These are phyloP conservation scores for Saccharomycopsis hybrid DNA, from an alignment of 1,139 yeast species.

Conservation along the genomic window DNA sequence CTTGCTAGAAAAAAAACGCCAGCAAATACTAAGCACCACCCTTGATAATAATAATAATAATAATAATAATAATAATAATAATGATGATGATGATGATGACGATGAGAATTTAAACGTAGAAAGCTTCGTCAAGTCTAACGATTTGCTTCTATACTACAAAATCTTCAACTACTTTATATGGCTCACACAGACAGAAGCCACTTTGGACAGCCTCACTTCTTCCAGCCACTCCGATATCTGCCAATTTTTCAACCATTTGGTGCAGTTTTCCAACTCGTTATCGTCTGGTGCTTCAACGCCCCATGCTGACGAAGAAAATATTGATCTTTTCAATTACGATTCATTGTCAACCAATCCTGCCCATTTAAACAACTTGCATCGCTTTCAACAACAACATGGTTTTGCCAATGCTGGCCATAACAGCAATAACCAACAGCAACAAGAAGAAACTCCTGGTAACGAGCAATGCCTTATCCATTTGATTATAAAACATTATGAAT, in stretches of 20 bases:
- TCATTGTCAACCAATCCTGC: conserved; percentile 2
- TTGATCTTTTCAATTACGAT: conserved; percentile 14
- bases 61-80: not conserved
- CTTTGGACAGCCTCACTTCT: not conserved
- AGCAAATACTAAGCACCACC: not conserved
- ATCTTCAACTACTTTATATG: conserved; percentile 14
- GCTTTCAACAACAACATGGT: not conserved
- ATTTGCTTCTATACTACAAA: conserved; percentile 18
- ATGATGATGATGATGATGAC: conserved; percentile 3
- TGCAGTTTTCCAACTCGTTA: conserved; percentile 10
- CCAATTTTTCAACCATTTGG: conserved; percentile 5
- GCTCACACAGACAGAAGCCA: not conserved
- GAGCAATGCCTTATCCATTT: not conserved
- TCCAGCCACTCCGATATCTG: not conserved
- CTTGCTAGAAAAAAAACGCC: not conserved
- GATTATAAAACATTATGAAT: conserved; percentile 15
- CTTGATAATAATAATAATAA: not conserved
- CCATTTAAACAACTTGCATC: conserved; percentile 2
- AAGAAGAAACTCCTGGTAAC: not conserved
- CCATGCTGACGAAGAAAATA: conserved; percentile 6
- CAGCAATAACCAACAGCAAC: not conserved
- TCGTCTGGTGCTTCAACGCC: not conserved
- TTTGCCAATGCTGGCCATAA: not conserved
- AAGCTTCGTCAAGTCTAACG: conserved; percentile 14
- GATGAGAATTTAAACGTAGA: conserved; percentile 13